Percentiles rank a stretch among this genome's conserved stretches.
Conservation (phyloP, 2,329 filamentous ascomycete species). For the Sodiomyces alkalinus region DNA sequence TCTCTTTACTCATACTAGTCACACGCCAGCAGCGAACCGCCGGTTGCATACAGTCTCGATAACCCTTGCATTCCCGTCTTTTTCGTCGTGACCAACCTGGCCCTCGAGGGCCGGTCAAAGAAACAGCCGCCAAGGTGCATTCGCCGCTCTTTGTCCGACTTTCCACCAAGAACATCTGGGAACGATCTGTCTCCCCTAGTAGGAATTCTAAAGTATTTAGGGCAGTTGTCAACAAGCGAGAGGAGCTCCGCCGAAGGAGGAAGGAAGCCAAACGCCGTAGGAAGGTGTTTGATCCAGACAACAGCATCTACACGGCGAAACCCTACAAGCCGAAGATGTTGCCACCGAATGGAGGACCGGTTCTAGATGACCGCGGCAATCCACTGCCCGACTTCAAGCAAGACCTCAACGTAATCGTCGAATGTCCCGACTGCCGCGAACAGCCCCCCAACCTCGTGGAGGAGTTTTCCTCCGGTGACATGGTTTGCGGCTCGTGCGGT, state of each 20-base stretch:
- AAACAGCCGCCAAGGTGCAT: constrained; percentile 48
- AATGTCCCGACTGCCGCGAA: constrained; percentile 85
- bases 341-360: constrained; percentile 15
- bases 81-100: no score
- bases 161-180: constrained; percentile 26
- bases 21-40: no score
- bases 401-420: constrained; percentile 72
- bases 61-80: not conserved
- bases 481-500: constrained; percentile 84
- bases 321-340: constrained; percentile 31
- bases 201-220: constrained; percentile 9
- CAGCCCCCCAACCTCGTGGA: constrained; percentile 85
- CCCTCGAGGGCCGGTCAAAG: constrained; percentile 1
- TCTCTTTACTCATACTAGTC: not conserved
- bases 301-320: constrained; percentile 27
- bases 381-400: constrained; percentile 43
- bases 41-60: no score
- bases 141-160: constrained; percentile 53
- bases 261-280: constrained; percentile 19
- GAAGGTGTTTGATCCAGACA: constrained; percentile 23
- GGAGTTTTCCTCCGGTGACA: constrained; percentile 82
- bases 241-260: constrained; percentile 17
- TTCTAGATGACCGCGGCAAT: constrained; percentile 6
- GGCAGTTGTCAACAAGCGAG: constrained; percentile 17
- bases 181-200: constrained; percentile 8